A percentile compares a stretch with the other conserved stretches of the same genome.
phyloP scores from a whole-genome alignment of 2,329 filamentous ascomycete species.

The Cytospora paraplurivora region DNA sequence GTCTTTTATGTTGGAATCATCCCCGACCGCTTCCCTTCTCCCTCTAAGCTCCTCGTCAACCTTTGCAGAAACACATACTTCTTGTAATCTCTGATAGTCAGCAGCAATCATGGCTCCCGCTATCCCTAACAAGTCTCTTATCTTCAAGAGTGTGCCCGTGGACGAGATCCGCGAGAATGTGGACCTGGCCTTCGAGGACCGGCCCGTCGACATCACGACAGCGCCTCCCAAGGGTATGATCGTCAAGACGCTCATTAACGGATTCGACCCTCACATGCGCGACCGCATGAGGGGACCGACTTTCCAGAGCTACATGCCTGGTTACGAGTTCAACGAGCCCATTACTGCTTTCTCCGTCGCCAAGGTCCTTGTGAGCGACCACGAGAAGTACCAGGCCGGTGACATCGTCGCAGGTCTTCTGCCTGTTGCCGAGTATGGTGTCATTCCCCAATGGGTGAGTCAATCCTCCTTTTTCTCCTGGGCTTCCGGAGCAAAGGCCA shows the following conservation, averaged over 20 bases:
- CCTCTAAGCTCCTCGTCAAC: too few species aligned
- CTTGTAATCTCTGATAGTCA: neutral
- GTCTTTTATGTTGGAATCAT: too few species aligned
- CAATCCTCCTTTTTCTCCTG: neutral
- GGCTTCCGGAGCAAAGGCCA: slow-evolving; percentile 38
- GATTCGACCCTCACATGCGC: slow-evolving; percentile 29
- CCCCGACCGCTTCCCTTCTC: too few species aligned
- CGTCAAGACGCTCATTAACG: slow-evolving; percentile 23
- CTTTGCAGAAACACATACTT: neutral
- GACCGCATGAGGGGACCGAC: slow-evolving; percentile 28
- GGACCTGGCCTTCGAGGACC: slow-evolving; percentile 24
- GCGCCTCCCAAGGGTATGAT: slow-evolving; percentile 25
- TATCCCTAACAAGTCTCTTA: slow-evolving; percentile 22
- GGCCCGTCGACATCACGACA: slow-evolving; percentile 17
- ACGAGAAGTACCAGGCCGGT: slow-evolving; percentile 41
- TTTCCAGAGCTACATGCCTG: slow-evolving; percentile 26
- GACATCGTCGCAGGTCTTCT: slow-evolving; percentile 59
- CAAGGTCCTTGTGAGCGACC: slow-evolving; percentile 26
- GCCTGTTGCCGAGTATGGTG: slow-evolving; percentile 64
- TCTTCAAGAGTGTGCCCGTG: slow-evolving; percentile 24
- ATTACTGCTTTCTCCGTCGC: slow-evolving; percentile 23
- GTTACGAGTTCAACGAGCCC: slow-evolving; percentile 22
- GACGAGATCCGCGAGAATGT: slow-evolving; percentile 21
- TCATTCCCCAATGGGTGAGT: slow-evolving; percentile 43
- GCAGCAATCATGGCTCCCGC: slow-evolving; percentile 12